These are phyloP conservation scores for Epicoccum sorghinum DNA, from an alignment of 2,329 filamentous ascomycete genomes.

Conservation along the genomic window DNA sequence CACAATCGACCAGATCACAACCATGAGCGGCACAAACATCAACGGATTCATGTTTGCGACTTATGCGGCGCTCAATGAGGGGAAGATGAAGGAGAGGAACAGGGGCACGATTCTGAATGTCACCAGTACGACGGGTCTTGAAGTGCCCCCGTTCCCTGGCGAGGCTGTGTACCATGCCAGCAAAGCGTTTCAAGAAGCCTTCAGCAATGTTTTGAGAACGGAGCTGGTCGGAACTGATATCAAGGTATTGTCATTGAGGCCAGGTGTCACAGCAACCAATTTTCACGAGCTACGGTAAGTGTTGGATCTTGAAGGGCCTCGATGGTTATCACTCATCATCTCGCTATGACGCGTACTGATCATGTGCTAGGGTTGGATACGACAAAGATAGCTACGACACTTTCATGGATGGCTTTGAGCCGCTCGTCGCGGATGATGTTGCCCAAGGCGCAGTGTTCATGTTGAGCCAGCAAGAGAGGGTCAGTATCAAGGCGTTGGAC, in stretches of 20 bases:
- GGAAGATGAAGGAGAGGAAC: conserved; percentile 49
- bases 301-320: not conserved
- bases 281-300: conserved; percentile 51
- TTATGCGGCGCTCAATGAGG: conserved; percentile 53
- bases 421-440: conserved; percentile 52
- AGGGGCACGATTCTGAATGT: conserved; percentile 57
- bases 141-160: conserved; percentile 56
- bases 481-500: conserved; percentile 56
- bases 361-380: conserved; percentile 42
- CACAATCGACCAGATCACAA: conserved; percentile 50
- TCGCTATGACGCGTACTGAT: not conserved
- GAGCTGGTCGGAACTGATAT: conserved; percentile 57
- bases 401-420: conserved; percentile 56
- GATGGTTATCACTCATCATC: not conserved
- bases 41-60: conserved; percentile 56
- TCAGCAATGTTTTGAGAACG: conserved; percentile 56
- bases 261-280: conserved; percentile 56
- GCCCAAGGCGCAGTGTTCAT: conserved; percentile 53
- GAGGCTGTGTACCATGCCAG: conserved; percentile 58
- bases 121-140: conserved; percentile 55
- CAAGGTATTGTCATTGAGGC: conserved; percentile 54
- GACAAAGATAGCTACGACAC: conserved; percentile 51
- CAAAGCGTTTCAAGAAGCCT: conserved; percentile 57
- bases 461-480: conserved; percentile 49
- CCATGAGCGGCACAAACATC: conserved; percentile 58